Evolutionary conservation across 768 basidiomycete genomes (phyloP), one percentile per base, ranked within the genome.

Genomic region (Boletus insuetus): DNA sequence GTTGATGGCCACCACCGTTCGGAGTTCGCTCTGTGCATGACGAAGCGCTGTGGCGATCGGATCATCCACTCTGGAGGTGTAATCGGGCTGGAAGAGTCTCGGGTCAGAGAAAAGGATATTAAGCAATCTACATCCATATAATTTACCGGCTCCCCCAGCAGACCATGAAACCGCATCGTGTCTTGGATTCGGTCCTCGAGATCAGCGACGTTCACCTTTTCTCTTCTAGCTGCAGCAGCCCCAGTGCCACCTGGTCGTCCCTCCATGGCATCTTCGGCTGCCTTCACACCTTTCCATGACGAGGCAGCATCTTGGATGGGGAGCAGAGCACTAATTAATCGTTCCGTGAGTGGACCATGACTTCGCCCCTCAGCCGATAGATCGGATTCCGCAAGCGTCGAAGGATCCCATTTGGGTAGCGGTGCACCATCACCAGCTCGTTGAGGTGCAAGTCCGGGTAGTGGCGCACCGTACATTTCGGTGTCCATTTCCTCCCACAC

Each of bases 401-500:
- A 88, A 6, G 93, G 89, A 65, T 91, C 90, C 88, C 89, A 92
- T 60, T 84, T 87, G 6, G 86, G 85, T 34, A 81, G 65, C 6
- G 85, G 48, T 16, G 54, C 46, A n/a, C 67, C 54, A 14, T 70
- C 70, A 24, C 54, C 61, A 24, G 72, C 72, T 34, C 75, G 74
- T 31, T 70, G 65, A 19, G 76, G 68, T n/a, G 71, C 70, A 31
- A 77, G 73, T 8, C 74, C 72, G 10, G 78, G 74, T 20, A 78
- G 59, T 26, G 77, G 73, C 6, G 66, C 68, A 26, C 76, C 78
- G 52, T 77, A 75, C n/a, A 78, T 51, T 12, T 77, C 76, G 9
- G 76, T 79, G 69, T 99, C 96, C 66, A 92, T 86, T 63, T 97
- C 94, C 58, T 95, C 95, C 95, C 96, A 99, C 0, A 87, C 78